phyloP scores from a whole-genome alignment of 139 green algal genomes.

The Asterochloris erici region DNA sequence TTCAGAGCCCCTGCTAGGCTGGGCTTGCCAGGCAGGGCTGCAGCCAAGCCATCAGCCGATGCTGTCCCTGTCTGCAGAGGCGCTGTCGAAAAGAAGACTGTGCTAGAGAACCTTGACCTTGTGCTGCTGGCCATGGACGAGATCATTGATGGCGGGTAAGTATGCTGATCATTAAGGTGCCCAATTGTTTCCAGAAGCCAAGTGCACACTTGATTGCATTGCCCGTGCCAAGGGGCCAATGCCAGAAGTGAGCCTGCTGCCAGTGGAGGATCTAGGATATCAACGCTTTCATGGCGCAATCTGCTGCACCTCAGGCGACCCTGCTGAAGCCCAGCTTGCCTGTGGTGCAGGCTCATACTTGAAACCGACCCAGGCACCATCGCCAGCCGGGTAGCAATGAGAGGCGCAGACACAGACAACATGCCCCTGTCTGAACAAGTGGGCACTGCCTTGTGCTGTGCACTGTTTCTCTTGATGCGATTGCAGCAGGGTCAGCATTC shows the following conservation, averaged over 20 bases:
- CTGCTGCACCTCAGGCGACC: no score
- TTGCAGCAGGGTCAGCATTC: background rate
- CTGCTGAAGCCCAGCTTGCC: background rate
- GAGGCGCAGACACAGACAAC: conserved; percentile 72
- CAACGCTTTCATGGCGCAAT: background rate
- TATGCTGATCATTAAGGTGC: background rate
- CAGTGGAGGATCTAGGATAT: background rate
- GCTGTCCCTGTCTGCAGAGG: conserved; percentile 50
- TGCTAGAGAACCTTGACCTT: conserved; percentile 98
- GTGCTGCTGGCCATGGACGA: conserved; percentile 96
- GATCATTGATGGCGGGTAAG: conserved; percentile 89
- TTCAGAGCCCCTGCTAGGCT: no score
- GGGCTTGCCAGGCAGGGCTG: no score
- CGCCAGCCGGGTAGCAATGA: conserved; percentile 92
- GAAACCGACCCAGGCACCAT: conserved; percentile 90
- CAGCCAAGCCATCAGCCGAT: no score
- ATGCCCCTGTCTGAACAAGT: conserved; percentile 79
- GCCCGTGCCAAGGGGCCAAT: background rate
- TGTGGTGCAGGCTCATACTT: conserved; percentile 80
- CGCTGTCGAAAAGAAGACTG: conserved; percentile 97
- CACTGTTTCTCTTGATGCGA: background rate
- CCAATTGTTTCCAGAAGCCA: background rate
- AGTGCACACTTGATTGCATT: background rate
- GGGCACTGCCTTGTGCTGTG: background rate
- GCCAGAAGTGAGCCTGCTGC: background rate